phyloP scores from a whole-genome alignment of 2,329 filamentous ascomycete genomes.

The Nothophoma quercina region DNA sequence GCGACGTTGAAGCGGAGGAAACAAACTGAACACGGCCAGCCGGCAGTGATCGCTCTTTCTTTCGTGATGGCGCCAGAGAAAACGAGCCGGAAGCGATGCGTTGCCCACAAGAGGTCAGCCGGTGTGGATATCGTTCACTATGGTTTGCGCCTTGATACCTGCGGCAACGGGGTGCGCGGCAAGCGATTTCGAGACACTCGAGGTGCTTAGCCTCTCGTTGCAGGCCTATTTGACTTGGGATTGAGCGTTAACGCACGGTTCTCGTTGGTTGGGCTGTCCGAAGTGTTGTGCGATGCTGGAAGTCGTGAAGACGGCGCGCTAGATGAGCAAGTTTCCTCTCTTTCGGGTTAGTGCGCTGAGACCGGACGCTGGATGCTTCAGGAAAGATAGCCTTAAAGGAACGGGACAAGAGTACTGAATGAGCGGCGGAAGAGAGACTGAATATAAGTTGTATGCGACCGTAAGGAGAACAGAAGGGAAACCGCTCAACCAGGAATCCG shows the following conservation, averaged over 20 bases:
- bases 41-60: constrained; percentile 11
- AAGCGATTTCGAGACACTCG: constrained; percentile 17
- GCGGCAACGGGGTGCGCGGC: constrained; percentile 20
- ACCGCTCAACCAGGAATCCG: constrained; percentile 3
- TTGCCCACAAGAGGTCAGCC: constrained; percentile 11
- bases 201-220: constrained; percentile 23
- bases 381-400: constrained; percentile 9
- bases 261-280: constrained; percentile 27
- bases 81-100: constrained; percentile 8
- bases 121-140: constrained; percentile 14
- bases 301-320: constrained; percentile 17
- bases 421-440: constrained; percentile 4
- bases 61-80: constrained; percentile 17
- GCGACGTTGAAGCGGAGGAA: constrained; percentile 25
- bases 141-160: constrained; percentile 13
- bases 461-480: background rate
- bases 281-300: constrained; percentile 27
- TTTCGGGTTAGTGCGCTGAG: constrained; percentile 21
- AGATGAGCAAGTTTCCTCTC: constrained; percentile 21
- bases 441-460: background rate
- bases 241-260: constrained; percentile 28
- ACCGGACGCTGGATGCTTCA: constrained; percentile 22
- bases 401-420: constrained; percentile 22
- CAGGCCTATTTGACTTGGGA: constrained; percentile 22
- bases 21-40: constrained; percentile 5